Conservation (phyloP, 345 rosid species). For the Eucalyptus albens region DNA sequence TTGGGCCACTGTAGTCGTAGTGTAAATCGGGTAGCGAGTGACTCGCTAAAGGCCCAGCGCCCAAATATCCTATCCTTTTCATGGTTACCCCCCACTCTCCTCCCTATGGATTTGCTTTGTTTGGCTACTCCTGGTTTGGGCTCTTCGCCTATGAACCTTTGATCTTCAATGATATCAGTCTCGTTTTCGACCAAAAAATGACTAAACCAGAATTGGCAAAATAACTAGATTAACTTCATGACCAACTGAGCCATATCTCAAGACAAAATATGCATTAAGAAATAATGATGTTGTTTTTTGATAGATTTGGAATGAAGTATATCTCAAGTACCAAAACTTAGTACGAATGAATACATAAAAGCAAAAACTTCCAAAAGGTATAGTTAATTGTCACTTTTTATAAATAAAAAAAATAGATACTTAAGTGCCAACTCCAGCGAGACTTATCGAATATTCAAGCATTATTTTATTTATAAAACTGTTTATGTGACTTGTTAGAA, state of each 20-base stretch:
- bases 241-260: background rate
- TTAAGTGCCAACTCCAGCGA: accelerated
- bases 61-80: background rate
- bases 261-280: background rate
- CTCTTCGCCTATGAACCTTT: background rate
- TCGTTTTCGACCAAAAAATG: background rate
- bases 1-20: background rate
- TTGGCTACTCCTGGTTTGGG: background rate
- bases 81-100: background rate
- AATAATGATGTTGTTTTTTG: background rate
- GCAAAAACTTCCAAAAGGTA: too few relatives aligned
- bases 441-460: accelerated
- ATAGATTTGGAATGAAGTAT: background rate
- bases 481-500: accelerated
- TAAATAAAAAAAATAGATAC: too few relatives aligned
- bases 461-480: too few relatives aligned
- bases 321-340: too few relatives aligned
- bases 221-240: background rate
- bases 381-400: too few relatives aligned
- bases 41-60: background rate
- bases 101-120: background rate
- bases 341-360: too few relatives aligned
- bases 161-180: background rate
- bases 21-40: background rate
- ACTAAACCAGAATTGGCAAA: background rate